Evolutionary conservation across 176 grass and related monocot genomes (phyloP), one percentile per base, ranked within the genome.

Genomic region (Juncus inflexus): DNA sequence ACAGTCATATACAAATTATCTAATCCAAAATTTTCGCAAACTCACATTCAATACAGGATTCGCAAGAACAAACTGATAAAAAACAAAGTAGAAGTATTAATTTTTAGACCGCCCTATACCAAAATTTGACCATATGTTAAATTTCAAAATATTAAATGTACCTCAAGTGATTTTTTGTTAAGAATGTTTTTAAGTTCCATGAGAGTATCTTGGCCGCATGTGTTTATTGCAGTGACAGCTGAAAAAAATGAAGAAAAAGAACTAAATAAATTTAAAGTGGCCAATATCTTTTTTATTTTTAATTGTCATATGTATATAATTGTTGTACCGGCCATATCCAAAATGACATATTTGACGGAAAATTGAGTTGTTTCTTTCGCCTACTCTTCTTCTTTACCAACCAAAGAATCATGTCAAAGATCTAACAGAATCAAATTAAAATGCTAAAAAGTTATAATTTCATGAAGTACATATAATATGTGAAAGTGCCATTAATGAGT

Each of bases 211-310:
- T 94, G 61, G 7, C 95, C 95, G 15, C 95, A 94, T 12, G 89
- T 94, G 68, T 99, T 89, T 38, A 99, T 94, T 53, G 82, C 80
- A 3, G 78, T 66, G 3, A 99, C 86, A 15, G 95, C 95, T 99
- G 86, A 61, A 76, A 42, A 3, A 9, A 0, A 58, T 16, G 0
- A 45, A 35, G 12, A 16, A 45, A 15, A 71, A 43, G 57, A 4
- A 59, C 3, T 6, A 19, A 35, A 16, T 0, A 59, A 57, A 55
- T 2, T 15, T 41, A 8, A n/a, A n/a, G 6, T 4, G 5, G 19
- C 1, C 50, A 5, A 5, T 69, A 12, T 7, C 40, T 0, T 55
- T 15, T 45, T 41, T n/a, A n/a, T 45, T 42, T 57, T 57, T 12
- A 13, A 11, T 57, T 57, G 4, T 57, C 4, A 57, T 12, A 50